These are phyloP conservation scores for Eucalyptus viminalis DNA, from an alignment of 345 rosid species.

Conservation along the genomic window DNA sequence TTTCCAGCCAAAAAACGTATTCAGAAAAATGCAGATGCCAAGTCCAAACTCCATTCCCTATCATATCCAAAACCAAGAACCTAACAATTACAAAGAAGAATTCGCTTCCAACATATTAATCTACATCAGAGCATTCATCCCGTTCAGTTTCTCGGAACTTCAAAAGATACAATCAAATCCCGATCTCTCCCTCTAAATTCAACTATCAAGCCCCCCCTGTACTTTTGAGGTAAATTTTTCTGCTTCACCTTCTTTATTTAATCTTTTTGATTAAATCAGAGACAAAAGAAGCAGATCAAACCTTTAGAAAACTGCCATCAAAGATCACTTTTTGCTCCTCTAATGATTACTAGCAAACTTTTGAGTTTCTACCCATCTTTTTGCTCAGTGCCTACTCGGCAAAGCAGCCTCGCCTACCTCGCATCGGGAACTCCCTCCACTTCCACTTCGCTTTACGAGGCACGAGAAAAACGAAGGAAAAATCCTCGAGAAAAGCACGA, in stretches of 20 bases:
- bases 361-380: not conserved
- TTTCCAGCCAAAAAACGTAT: not conserved
- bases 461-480: not conserved
- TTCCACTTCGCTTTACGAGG: not conserved
- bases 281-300: not conserved
- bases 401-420: not conserved
- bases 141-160: not conserved
- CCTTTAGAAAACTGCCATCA: not conserved
- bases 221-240: not conserved
- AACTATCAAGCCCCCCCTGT: not conserved
- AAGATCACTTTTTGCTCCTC: not conserved
- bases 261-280: not conserved
- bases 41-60: not conserved
- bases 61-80: not conserved
- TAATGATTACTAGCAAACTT: not conserved
- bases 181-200: not conserved
- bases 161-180: not conserved
- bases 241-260: not conserved
- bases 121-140: not conserved
- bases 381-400: not conserved
- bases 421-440: not conserved
- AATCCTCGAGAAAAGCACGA: not conserved
- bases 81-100: not conserved
- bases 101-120: not conserved
- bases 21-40: not conserved